These are phyloP conservation scores for Racocetra persica DNA, from an alignment of 371 early-diverging fungal species.

Conservation along the genomic window DNA sequence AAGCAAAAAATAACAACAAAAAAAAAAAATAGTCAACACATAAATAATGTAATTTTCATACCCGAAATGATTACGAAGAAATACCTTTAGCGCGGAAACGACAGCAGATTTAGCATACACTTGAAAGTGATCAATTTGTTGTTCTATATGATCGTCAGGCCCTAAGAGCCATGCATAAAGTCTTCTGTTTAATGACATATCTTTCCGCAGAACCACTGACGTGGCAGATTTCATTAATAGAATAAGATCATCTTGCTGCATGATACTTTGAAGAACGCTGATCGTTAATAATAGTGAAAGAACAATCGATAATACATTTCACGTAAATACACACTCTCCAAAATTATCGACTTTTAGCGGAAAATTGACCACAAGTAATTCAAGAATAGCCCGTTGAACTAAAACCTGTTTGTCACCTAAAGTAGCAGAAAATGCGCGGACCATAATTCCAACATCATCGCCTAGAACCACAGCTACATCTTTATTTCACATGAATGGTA, in stretches of 20 bases:
- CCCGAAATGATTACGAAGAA: not conserved
- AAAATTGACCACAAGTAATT: constrained; percentile 82
- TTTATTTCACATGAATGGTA: constrained; percentile 42
- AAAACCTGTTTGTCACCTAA: constrained; percentile 77
- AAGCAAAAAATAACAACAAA: not conserved
- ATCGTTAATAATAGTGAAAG: constrained; percentile 10
- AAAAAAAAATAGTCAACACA: not conserved
- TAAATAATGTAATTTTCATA: not conserved
- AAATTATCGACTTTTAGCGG: constrained; percentile 69
- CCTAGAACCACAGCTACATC: constrained; percentile 76
- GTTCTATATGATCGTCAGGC: constrained; percentile 46
- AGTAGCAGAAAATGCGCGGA: constrained; percentile 78
- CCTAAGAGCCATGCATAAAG: constrained; percentile 91
- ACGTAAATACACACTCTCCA: constrained; percentile 10
- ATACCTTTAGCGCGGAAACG: constrained; percentile 51
- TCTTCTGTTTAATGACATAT: constrained; percentile 94
- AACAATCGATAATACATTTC: not conserved
- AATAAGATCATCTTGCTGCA: constrained; percentile 68
- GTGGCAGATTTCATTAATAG: constrained; percentile 75
- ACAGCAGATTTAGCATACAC: constrained; percentile 54
- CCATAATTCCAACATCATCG: constrained; percentile 74
- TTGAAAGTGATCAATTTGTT: constrained; percentile 56
- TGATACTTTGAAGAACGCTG: constrained; percentile 54
- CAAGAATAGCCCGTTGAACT: constrained; percentile 86
- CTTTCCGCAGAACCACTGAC: constrained; percentile 84